Evolutionary conservation across 495 filamentous ascomycete species (phyloP).

Genomic region (Aspergillus biplanus): DNA sequence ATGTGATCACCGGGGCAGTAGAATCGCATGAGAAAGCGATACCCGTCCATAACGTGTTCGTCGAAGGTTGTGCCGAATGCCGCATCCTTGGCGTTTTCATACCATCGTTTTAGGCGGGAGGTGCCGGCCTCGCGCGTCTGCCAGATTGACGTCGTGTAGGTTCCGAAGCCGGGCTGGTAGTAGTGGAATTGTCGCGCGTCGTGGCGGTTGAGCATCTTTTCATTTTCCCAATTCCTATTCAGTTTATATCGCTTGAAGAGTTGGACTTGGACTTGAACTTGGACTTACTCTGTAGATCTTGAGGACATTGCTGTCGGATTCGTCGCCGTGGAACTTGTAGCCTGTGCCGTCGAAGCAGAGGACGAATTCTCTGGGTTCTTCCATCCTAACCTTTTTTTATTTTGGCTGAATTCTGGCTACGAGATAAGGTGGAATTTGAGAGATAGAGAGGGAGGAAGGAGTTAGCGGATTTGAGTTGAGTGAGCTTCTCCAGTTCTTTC

Average conservation of each 20-base stretch:
- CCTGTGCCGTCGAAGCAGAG: constrained; percentile 91
- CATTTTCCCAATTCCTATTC: background rate
- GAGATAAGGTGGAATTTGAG: too few relatives aligned
- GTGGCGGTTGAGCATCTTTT: constrained; percentile 58
- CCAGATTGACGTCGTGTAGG: constrained; percentile 70
- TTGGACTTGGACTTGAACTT: background rate
- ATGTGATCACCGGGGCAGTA: constrained; percentile 76
- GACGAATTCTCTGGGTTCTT: constrained; percentile 58
- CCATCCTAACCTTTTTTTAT: too few relatives aligned
- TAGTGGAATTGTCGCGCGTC: constrained; percentile 51
- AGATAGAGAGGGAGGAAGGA: too few relatives aligned
- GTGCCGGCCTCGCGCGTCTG: constrained; percentile 65
- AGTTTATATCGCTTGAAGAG: too few relatives aligned
- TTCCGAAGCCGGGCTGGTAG: constrained; percentile 75
- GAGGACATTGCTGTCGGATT: constrained; percentile 84
- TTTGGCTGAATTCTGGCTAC: too few relatives aligned
- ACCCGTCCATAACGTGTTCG: constrained; percentile 77
- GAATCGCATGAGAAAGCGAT: constrained; percentile 82
- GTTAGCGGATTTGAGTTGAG: too few relatives aligned
- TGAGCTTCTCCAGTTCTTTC: too few relatives aligned
- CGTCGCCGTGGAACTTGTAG: constrained; percentile 82
- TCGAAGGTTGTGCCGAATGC: constrained; percentile 84
- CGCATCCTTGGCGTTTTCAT: constrained; percentile 81
- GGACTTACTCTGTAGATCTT: constrained; percentile 71
- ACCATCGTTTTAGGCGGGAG: constrained; percentile 73